Evolutionary conservation across 108 stramenopile genomes (phyloP).

Genomic region (Pseudonitzschia delicatissima): DNA sequence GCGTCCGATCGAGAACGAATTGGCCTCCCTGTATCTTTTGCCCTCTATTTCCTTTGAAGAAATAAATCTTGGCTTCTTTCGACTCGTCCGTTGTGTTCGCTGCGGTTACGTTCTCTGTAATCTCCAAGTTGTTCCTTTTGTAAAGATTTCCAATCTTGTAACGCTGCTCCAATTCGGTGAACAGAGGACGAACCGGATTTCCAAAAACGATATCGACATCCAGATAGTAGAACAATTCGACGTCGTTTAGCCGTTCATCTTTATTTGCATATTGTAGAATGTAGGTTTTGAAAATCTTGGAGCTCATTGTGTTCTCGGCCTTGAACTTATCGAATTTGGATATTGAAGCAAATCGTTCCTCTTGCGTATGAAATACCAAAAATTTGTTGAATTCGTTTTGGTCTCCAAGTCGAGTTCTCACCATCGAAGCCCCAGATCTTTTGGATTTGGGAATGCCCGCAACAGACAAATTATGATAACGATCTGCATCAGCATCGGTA

Average conservation of each 20-base stretch:
- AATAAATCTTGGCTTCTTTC: background rate
- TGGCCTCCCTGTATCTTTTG: conserved; percentile 18
- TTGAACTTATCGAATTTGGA: background rate
- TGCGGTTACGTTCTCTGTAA: background rate
- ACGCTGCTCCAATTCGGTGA: background rate
- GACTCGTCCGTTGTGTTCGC: background rate
- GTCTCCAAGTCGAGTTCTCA: background rate
- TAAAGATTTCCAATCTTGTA: background rate
- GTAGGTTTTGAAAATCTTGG: conserved; percentile 15
- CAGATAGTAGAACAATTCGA: conserved; percentile 15
- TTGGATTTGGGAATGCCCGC: background rate
- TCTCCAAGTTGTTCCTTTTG: background rate
- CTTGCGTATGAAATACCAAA: background rate
- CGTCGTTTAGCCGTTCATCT: background rate
- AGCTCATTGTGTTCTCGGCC: background rate
- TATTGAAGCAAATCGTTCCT: background rate
- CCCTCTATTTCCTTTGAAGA: conserved; percentile 11
- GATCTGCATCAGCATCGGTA: background rate
- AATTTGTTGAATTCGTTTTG: background rate
- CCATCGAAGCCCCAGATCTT: background rate
- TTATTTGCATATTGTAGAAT: conserved; percentile 4
- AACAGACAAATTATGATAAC: background rate
- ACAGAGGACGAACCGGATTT: background rate
- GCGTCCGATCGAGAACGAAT: conserved; percentile 6
- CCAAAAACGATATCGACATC: conserved; percentile 20